A percentile compares a stretch with the other conserved stretches of the same genome.
phyloP scores from a whole-genome alignment of 768 basidiomycete genomes.

The Pleurotus pulmonarius region DNA sequence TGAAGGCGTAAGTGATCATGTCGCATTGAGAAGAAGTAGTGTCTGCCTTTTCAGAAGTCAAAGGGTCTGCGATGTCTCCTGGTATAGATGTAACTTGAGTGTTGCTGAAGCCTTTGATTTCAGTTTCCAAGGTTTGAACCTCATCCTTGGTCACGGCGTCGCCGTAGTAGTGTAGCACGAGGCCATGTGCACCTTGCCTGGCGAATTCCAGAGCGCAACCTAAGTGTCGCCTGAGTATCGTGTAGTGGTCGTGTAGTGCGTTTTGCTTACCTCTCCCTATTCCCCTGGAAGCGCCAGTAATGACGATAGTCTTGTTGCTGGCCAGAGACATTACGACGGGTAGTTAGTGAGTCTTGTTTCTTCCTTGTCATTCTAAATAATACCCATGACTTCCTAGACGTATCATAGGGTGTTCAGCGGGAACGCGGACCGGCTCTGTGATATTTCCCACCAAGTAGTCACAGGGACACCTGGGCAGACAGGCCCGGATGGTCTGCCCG shows the following conservation, averaged over 20 bases:
- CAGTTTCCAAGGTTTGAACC: constrained; percentile 37
- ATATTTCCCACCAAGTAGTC: background rate
- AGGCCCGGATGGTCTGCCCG: background rate
- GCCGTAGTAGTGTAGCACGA: constrained; percentile 69
- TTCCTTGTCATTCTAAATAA: background rate
- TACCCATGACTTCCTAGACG: background rate
- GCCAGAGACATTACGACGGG: constrained; percentile 35
- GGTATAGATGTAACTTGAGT: constrained; percentile 45
- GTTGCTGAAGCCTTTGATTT: constrained; percentile 36
- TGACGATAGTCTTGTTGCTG: constrained; percentile 56
- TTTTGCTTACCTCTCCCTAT: constrained; percentile 49
- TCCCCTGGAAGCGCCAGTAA: constrained; percentile 72
- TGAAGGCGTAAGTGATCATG: background rate
- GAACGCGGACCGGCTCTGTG: background rate
- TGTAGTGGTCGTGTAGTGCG: background rate
- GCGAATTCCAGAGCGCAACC: constrained; percentile 54
- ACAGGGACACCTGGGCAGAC: background rate
- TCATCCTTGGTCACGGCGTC: constrained; percentile 51
- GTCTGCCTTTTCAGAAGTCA: constrained; percentile 51
- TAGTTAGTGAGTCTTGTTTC: background rate
- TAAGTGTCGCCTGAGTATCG: constrained; percentile 8
- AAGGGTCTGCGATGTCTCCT: constrained; percentile 62
- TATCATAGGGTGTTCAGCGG: background rate
- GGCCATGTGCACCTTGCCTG: constrained; percentile 57
- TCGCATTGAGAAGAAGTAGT: background rate